Evolutionary conservation across 495 filamentous ascomycete species (phyloP).

Genomic region (Chlorociboria aeruginascens): DNA sequence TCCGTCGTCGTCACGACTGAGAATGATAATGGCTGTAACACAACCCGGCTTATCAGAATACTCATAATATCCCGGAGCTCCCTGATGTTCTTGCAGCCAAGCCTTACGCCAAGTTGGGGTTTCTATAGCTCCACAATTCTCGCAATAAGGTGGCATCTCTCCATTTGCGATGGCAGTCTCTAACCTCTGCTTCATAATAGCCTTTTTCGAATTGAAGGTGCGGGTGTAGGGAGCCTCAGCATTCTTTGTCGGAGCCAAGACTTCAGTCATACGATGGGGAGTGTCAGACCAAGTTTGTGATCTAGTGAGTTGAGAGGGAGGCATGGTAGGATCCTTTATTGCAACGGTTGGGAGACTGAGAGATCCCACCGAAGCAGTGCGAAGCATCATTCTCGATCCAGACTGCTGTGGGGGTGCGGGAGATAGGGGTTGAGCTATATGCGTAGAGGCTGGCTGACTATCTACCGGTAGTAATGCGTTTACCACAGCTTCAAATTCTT

Average conservation of each 20-base stretch:
- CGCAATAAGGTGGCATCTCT: constrained; percentile 71
- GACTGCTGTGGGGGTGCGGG: background rate
- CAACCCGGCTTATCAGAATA: constrained; percentile 53
- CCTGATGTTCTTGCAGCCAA: constrained; percentile 55
- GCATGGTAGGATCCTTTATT: constrained; percentile 43
- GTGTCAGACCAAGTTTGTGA: constrained; percentile 34
- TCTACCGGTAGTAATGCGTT: background rate
- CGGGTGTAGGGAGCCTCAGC: constrained; percentile 6
- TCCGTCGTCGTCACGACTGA: constrained; percentile 47
- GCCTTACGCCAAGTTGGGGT: constrained; percentile 93
- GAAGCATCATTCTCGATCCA: constrained; percentile 15
- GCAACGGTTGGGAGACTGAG: constrained; percentile 33
- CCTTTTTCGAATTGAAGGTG: constrained; percentile 32
- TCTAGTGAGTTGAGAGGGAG: constrained; percentile 29
- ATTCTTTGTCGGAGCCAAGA: constrained; percentile 8
- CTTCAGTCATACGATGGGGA: constrained; percentile 24
- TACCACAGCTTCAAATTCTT: no score
- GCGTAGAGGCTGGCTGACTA: background rate
- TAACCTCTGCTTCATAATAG: constrained; percentile 49
- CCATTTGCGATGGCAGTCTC: constrained; percentile 57
- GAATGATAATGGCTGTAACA: constrained; percentile 51
- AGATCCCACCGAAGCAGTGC: constrained; percentile 23
- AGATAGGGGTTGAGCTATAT: background rate
- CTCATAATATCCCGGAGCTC: constrained; percentile 48
- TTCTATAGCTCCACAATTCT: constrained; percentile 87